A percentile compares a stretch with the other conserved stretches of the same genome.
phyloP scores from a whole-genome alignment of 1,139 yeast species.

The Arxiozyma slooffiae region DNA sequence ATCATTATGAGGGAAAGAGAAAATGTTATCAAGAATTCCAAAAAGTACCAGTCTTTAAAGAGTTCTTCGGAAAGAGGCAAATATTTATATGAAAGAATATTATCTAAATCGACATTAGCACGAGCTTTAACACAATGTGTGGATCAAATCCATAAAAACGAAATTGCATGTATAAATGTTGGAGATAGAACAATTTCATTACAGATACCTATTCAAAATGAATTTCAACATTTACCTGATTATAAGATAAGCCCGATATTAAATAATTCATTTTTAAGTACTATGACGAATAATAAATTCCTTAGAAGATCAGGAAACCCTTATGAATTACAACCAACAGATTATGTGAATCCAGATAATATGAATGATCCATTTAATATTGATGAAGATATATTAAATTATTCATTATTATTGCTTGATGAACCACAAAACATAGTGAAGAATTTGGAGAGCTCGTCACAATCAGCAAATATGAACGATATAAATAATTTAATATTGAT shows the following conservation, averaged over 20 bases:
- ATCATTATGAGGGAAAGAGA: conserved; percentile 53
- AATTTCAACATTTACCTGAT: conserved; percentile 43
- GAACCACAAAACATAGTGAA: conserved; percentile 66
- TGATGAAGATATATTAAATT: conserved; percentile 34
- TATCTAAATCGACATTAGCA: conserved; percentile 58
- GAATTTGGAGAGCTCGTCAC: conserved; percentile 56
- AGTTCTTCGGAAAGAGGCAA: conserved; percentile 23
- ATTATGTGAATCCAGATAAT: background rate
- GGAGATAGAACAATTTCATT: background rate
- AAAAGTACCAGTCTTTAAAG: conserved; percentile 14
- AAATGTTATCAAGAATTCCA: conserved; percentile 30
- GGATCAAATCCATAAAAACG: conserved; percentile 52
- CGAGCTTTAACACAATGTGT: conserved; percentile 59
- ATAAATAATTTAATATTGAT: conserved; percentile 12
- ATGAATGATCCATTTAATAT: conserved; percentile 9
- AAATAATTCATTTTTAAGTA: conserved; percentile 66
- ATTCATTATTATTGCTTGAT: conserved; percentile 63
- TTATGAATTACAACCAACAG: background rate
- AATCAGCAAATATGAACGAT: conserved; percentile 34
- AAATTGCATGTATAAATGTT: conserved; percentile 69
- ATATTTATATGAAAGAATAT: conserved; percentile 25
- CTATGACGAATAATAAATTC: conserved; percentile 37
- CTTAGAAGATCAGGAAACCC: conserved; percentile 14
- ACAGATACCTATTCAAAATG: background rate
- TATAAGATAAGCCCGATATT: conserved; percentile 55